These are phyloP conservation scores for Podospora fimiseda DNA, from an alignment of 495 filamentous ascomycete genomes.

Conservation along the genomic window DNA sequence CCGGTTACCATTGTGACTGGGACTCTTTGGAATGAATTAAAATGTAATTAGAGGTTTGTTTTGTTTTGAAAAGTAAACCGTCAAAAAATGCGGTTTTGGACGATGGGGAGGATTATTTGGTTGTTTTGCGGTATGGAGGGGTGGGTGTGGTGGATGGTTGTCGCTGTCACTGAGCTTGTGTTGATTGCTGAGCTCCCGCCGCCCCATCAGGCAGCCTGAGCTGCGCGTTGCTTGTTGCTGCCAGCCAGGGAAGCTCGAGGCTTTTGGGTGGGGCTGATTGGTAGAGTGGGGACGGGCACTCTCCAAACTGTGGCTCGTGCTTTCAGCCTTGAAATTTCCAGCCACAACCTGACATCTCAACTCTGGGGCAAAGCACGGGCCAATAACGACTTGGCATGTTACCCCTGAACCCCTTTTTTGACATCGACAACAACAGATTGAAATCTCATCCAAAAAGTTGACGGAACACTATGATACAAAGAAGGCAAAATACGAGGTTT, in stretches of 20 bases:
- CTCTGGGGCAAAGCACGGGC: background rate
- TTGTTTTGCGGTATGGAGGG: background rate
- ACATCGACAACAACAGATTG: background rate
- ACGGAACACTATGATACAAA: no score
- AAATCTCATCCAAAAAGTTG: no score
- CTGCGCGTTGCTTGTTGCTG: background rate
- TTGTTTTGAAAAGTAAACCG: no score
- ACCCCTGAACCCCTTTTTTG: background rate
- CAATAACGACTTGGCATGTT: background rate
- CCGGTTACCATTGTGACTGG: background rate
- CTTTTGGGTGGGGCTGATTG: background rate
- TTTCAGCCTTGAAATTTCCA: background rate
- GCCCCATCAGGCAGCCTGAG: background rate
- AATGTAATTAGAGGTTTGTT: no score
- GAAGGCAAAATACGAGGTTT: no score
- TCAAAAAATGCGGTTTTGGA: no score
- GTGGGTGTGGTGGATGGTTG: background rate
- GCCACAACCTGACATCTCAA: background rate
- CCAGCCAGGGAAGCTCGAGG: background rate
- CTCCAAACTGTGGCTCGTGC: background rate
- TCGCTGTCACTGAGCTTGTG: no score
- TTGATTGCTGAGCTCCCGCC: background rate
- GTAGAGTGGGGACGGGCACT: no score
- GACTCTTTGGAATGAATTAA: background rate
- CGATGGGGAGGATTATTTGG: background rate